These are phyloP conservation scores for Kazachstania sp. DNA, from an alignment of 1,139 yeast species.

Conservation along the genomic window DNA sequence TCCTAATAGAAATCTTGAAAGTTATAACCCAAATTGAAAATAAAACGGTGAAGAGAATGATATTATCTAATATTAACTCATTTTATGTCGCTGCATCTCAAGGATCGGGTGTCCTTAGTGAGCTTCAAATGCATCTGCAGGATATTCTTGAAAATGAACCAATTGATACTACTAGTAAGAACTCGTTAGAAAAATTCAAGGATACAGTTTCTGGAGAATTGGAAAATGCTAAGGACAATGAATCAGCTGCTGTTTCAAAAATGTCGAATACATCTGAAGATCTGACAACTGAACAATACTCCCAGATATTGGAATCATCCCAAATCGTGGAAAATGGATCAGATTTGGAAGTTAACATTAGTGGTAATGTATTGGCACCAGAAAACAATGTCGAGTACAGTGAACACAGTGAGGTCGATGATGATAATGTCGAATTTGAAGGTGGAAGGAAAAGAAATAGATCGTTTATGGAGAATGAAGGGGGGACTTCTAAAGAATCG, in stretches of 20 bases:
- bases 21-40: constrained; percentile 42
- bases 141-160: constrained; percentile 25
- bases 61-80: constrained; percentile 46
- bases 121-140: constrained; percentile 24
- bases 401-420: constrained; percentile 1
- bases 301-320: constrained; percentile 24
- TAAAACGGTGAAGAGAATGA: constrained; percentile 46
- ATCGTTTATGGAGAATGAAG: constrained; percentile 3
- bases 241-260: constrained; percentile 11
- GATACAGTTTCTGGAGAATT: constrained; percentile 19
- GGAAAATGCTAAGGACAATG: constrained; percentile 13
- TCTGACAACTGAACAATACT: constrained; percentile 24
- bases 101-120: constrained; percentile 23
- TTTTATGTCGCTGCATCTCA: constrained; percentile 36
- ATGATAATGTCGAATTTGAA: neutral
- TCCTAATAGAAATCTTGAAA: constrained; percentile 49
- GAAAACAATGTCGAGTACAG: neutral
- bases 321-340: constrained; percentile 6
- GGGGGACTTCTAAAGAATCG: neutral
- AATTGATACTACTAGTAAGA: constrained; percentile 39
- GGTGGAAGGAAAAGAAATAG: constrained; percentile 7
- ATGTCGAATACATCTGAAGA: constrained; percentile 10
- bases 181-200: constrained; percentile 41
- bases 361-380: neutral
- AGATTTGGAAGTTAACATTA: constrained; percentile 11